Evolutionary conservation across 169 alveolate genomes (phyloP), one percentile per base, ranked within the genome.

Genomic region (Cryptosporidium ryanae): DNA sequence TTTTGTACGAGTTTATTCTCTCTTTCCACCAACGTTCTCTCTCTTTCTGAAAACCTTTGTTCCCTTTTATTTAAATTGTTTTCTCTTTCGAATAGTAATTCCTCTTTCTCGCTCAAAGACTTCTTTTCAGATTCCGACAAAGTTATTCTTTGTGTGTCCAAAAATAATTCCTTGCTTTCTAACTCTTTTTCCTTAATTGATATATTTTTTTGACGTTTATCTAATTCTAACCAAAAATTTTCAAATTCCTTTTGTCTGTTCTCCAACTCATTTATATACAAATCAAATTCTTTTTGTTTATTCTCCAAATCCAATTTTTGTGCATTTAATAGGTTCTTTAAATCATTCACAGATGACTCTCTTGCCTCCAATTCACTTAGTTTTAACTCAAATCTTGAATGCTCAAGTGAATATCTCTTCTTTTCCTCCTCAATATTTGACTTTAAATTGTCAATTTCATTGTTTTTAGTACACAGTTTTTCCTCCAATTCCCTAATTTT

Each of bases 161-260:
- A 38, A 15, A 76, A 43, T 6, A 46, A 38, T 25, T 76, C 76
- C 25, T 63, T 55, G 23, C 17, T 43, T 27, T 76, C 87, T 34
- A 76, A 18, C 34, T 76, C 87, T 13, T 38, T 55, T 27, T 76
- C 87, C 29, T 31, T 55, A 1, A 32, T 57, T 31, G 87, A 32
- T 43, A 76, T 76, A 29, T 18, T 61, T 18, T 59, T 76, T 43
- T 76, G 87, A 4, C 87, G 55, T 15, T 61, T 76, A 55, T 76
- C 71, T 29, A 76, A 23, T 52, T 76, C 87, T 31, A 43, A 44
- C 87, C 87, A 76, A 76, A 76, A 76, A 29, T 61, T 49, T 55
- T 76, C 87, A 43, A 76, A 76, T 31, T 76, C 87, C 38, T 55
- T 76, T 61, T 76, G 87, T 15, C 87, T 49, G 21, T 48, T 59